Percentiles rank a stretch among this genome's conserved stretches.
Evolutionary conservation across 2,329 filamentous ascomycete genomes (phyloP).

Genomic region (Exophiala mesophila): DNA sequence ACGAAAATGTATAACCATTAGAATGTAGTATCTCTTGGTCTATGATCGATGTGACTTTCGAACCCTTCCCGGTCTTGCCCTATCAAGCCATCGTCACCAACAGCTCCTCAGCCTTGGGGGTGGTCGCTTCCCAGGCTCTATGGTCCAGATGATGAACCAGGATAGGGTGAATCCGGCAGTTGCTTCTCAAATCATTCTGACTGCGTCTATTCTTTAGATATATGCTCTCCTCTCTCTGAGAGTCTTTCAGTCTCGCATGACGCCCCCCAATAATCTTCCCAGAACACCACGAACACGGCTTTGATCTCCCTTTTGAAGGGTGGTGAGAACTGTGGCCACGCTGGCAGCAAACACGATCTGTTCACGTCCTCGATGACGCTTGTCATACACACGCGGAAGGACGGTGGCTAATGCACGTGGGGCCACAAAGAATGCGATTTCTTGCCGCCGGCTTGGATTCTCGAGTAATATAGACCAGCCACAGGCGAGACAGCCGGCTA

Average conservation of each 20-base stretch:
- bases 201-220: no score
- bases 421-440: constrained; percentile 75
- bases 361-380: constrained; percentile 32
- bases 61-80: no score
- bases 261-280: constrained; percentile 21
- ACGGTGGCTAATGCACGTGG: constrained; percentile 71
- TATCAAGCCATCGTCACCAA: no score
- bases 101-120: no score
- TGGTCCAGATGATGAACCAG: no score
- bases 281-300: constrained; percentile 22
- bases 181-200: no score
- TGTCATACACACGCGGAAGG: constrained; percentile 64
- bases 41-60: no score
- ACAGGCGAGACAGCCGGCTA: constrained; percentile 66
- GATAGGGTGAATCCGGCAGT: no score
- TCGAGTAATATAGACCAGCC: constrained; percentile 80
- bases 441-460: constrained; percentile 57
- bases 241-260: constrained; percentile 17
- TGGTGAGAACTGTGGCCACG: constrained; percentile 22
- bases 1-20: no score
- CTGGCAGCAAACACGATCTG: constrained; percentile 26
- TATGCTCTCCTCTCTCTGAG: no score
- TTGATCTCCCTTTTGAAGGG: constrained; percentile 8
- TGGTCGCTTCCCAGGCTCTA: no score
- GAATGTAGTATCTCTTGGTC: no score